Percentiles rank a stretch among this genome's conserved stretches.
Evolutionary conservation across 176 grass and related monocot genomes (phyloP).

Genomic region (Musa acuminata): DNA sequence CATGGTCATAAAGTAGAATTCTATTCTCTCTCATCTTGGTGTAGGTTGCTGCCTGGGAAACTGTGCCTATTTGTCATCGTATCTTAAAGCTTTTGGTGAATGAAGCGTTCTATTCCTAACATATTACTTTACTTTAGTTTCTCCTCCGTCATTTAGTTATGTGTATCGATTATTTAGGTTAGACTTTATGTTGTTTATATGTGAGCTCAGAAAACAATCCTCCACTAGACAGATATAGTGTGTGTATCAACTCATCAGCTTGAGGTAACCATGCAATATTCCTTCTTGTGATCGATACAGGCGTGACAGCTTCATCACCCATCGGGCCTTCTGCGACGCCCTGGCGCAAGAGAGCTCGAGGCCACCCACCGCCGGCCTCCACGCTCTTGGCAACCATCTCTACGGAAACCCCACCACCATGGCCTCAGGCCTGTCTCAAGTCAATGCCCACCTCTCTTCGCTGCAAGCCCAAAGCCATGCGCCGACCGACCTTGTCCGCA

Average conservation of each 20-base stretch:
- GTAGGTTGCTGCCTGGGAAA: too few species aligned
- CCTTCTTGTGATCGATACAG: constrained; percentile 25
- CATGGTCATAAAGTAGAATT: too few species aligned
- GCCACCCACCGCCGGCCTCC: constrained; percentile 50
- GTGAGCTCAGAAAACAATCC: too few species aligned
- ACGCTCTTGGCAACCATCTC: constrained; percentile 45
- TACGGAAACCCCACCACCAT: constrained; percentile 40
- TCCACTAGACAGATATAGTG: background rate
- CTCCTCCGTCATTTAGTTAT: too few species aligned
- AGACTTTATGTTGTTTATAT: too few species aligned
- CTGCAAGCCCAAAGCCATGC: constrained; percentile 38
- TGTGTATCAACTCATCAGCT: background rate
- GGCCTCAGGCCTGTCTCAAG: constrained; percentile 63
- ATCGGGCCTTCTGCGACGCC: constrained; percentile 91
- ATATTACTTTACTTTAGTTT: too few species aligned
- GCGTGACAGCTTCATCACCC: constrained; percentile 98
- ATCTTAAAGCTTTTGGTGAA: too few species aligned
- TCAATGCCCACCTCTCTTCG: constrained; percentile 51
- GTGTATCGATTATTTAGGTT: too few species aligned
- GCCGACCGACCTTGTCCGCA: constrained; percentile 38
- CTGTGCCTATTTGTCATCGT: too few species aligned
- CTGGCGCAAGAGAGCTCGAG: constrained; percentile 75
- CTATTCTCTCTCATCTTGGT: too few species aligned
- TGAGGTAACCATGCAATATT: background rate
- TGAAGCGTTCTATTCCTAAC: too few species aligned